Evolutionary conservation across 495 filamentous ascomycete species (phyloP).

Genomic region (Filosporella fistucella): DNA sequence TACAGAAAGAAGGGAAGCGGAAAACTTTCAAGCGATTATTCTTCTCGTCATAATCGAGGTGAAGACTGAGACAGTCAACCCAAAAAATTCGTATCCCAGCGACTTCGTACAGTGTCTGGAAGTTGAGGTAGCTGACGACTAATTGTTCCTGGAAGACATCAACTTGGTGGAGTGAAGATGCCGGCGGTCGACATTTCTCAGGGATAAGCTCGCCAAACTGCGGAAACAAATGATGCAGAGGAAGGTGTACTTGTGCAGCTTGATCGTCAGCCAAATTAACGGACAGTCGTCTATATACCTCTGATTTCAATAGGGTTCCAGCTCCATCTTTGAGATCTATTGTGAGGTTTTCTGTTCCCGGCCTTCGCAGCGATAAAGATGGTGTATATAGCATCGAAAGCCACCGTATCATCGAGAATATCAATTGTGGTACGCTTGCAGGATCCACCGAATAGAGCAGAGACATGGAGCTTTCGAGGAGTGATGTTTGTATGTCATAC

Average conservation of each 20-base stretch:
- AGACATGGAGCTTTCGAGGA: no score
- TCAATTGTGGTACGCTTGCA: no score
- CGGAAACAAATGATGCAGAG: background rate
- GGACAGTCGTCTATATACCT: background rate
- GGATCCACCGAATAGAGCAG: no score
- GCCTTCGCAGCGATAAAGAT: no score
- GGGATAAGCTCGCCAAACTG: background rate
- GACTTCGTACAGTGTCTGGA: background rate
- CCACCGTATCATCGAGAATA: background rate
- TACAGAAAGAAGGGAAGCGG: slow-evolving; percentile 12
- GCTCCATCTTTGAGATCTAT: background rate
- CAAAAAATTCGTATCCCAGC: slow-evolving; percentile 9
- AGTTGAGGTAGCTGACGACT: slow-evolving; percentile 26
- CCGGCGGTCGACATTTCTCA: background rate
- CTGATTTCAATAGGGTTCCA: background rate
- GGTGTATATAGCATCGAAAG: background rate
- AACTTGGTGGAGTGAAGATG: background rate
- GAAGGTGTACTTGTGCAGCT: background rate
- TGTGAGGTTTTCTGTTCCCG: no score
- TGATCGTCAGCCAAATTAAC: background rate
- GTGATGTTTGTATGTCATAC: no score
- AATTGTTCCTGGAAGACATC: slow-evolving; percentile 19
- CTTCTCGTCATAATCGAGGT: slow-evolving; percentile 10
- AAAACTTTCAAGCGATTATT: slow-evolving; percentile 10
- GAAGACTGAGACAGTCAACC: slow-evolving; percentile 16